phyloP scores from a whole-genome alignment of 352 stramenopile species.

The Hyaloperonospora brassicae region DNA sequence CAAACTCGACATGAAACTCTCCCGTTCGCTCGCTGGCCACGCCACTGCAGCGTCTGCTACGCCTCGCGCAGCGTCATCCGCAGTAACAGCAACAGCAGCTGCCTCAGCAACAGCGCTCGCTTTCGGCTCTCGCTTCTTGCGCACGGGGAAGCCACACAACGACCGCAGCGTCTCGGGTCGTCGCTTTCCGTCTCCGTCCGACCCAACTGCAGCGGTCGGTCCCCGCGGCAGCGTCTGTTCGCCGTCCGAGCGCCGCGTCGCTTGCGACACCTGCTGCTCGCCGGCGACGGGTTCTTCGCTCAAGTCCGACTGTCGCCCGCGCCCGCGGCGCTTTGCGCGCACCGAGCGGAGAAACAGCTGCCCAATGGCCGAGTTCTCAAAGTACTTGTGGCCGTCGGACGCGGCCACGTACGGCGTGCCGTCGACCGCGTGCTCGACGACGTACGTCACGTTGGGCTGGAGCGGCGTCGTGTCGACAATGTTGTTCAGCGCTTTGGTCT shows the following conservation, averaged over 20 bases:
- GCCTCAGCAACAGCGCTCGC: constrained; percentile 9
- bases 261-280: constrained; percentile 1
- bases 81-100: constrained; percentile 3
- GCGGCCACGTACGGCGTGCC: constrained; percentile 37
- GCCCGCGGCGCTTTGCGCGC: constrained; percentile 1
- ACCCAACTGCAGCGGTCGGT: neutral
- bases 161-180: constrained; percentile 15
- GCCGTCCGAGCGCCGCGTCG: neutral
- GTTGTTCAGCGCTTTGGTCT: constrained; percentile 33
- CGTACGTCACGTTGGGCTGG: constrained; percentile 28
- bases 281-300: constrained; percentile 10
- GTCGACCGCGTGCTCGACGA: constrained; percentile 29
- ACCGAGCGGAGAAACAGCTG: constrained; percentile 31
- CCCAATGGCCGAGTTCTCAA: constrained; percentile 40
- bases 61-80: constrained; percentile 8
- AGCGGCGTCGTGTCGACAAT: constrained; percentile 37
- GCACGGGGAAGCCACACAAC: constrained; percentile 23
- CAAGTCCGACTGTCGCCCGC: no score
- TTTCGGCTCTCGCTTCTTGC: constrained; percentile 26
- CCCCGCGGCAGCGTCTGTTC: no score
- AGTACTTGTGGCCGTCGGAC: constrained; percentile 31
- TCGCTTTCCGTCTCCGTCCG: constrained; percentile 16
- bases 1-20: constrained; percentile 31
- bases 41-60: neutral
- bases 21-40: constrained; percentile 12